Evolutionary conservation across 306 rosid species (phyloP).

Genomic region (Cucumis cinereus): DNA sequence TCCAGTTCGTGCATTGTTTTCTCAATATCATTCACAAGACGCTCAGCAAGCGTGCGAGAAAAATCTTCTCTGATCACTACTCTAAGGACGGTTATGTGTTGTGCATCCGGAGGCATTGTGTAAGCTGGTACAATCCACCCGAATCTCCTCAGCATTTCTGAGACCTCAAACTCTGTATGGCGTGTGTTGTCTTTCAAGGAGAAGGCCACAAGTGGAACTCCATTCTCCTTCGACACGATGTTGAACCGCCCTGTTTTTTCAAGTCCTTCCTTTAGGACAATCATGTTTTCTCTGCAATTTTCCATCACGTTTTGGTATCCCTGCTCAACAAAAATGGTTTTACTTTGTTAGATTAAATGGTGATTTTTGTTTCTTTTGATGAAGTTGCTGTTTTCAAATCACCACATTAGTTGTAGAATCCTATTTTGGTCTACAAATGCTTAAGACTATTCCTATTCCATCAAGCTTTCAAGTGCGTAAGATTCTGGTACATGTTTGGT

Average conservation of each 20-base stretch:
- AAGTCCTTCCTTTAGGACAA: conserved; percentile 62
- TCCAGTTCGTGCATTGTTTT: conserved; percentile 79
- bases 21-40: conserved; percentile 49
- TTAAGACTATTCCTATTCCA: neutral
- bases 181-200: conserved; percentile 47
- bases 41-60: conserved; percentile 79
- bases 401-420: neutral
- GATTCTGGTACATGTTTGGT: neutral
- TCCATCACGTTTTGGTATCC: conserved; percentile 88
- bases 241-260: conserved; percentile 54
- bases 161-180: conserved; percentile 64
- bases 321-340: conserved; percentile 13
- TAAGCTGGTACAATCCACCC: conserved; percentile 98
- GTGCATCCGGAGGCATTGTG: conserved; percentile 87
- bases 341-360: neutral
- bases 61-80: conserved; percentile 89
- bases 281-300: conserved; percentile 78
- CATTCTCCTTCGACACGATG: conserved; percentile 66
- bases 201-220: conserved; percentile 88
- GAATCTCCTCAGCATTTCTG: conserved; percentile 52
- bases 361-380: neutral
- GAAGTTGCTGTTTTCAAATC: neutral
- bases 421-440: neutral
- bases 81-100: conserved; percentile 63
- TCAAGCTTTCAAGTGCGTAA: neutral